A percentile compares a stretch with the other conserved stretches of the same genome.
phyloP scores from a whole-genome alignment of 176 grass and related monocot species.

The Raddia distichophylla region DNA sequence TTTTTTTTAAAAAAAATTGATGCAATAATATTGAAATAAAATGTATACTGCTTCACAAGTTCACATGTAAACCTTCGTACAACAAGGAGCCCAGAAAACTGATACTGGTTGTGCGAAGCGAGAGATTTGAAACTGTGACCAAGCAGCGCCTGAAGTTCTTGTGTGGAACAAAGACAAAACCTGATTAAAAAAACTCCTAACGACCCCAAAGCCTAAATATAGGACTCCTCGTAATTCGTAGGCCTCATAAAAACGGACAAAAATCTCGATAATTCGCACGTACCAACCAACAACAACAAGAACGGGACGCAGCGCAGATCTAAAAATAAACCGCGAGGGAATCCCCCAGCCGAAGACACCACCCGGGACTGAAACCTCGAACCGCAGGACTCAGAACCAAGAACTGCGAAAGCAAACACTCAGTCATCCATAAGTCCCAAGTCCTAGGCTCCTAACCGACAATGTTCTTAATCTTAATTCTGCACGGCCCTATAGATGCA shows the following conservation, averaged over 20 bases:
- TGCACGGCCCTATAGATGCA: background rate
- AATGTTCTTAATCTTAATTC: background rate
- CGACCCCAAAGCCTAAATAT: background rate
- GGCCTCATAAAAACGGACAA: background rate
- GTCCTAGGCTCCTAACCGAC: background rate
- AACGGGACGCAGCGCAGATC: conserved; percentile 30
- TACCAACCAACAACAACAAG: background rate
- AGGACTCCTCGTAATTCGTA: background rate
- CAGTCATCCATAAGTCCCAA: too few relatives aligned
- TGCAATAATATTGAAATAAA: background rate
- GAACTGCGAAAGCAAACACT: background rate
- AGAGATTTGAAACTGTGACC: too few relatives aligned
- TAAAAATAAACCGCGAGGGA: background rate
- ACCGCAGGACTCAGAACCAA: background rate
- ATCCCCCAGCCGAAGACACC: background rate
- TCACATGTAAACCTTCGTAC: background rate
- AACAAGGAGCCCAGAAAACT: background rate
- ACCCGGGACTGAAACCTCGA: conserved; percentile 23
- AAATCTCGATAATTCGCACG: background rate
- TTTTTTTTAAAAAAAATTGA: background rate
- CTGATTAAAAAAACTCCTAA: background rate
- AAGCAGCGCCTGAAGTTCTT: background rate
- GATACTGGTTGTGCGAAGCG: background rate
- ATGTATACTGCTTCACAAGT: background rate
- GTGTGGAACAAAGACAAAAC: background rate